Evolutionary conservation across 306 rosid species (phyloP), one percentile per base, ranked within the genome.

Genomic region (Medicago lupulina): DNA sequence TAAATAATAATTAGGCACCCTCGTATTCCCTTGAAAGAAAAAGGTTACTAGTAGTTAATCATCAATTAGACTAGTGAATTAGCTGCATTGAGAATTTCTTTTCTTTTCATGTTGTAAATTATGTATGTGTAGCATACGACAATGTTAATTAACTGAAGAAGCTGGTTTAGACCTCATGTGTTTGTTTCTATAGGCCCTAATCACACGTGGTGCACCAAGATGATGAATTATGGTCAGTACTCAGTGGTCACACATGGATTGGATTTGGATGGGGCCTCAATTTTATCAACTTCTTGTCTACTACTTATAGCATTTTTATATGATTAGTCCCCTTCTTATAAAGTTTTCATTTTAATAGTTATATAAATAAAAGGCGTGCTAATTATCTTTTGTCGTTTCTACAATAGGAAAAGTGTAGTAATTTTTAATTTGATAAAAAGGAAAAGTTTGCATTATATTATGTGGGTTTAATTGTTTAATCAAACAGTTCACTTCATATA

Each of bases 371-470:
- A 67, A 79, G 68, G n/a, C 21, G 69, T 54, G 67, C 64, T 59
- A 59, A 65, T 75, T 36, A 67, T 47, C 46, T 63, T 83, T 83
- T 75, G 81, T 75, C 82, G 79, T 66, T 70, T 75, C 57, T 71
- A 23, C 7, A n/a, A 18, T 19, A 46, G 63, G 55, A 49, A 70
- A 75, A 39, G 23, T 23, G 43, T n/a, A 34, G 7, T 34, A 0
- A 4, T 34, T 34, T 34, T 34, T 34, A 4, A 5, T 34, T 34
- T 34, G 38, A 34, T 34, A 34, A 34, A 34, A 34, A 34, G 38
- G 38, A 34, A 34, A 34, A 34, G 7, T 34, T 34, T 34, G 38
- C 6, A 34, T 25, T 18, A 36, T 51, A 43, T 69, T 53, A 43
- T 43, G 38, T 47, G 34, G 36, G 46, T 57, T 70, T 46, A 62